phyloP scores from a whole-genome alignment of 148 eudicot species.

The Vaccinium vitisidaea region DNA sequence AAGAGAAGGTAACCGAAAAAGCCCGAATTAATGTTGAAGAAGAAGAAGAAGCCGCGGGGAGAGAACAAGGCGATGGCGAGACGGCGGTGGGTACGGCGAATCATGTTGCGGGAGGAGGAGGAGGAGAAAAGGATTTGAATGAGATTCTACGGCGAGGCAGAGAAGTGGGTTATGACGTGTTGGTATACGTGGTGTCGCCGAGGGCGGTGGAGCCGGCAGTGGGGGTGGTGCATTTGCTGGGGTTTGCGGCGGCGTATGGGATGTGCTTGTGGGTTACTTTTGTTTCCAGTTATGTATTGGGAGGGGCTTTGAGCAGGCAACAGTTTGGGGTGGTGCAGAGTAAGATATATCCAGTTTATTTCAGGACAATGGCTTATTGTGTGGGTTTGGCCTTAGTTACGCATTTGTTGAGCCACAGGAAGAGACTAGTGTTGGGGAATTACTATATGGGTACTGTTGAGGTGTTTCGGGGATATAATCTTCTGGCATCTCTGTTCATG shows the following conservation, averaged over 20 bases:
- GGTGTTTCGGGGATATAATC: constrained; percentile 47
- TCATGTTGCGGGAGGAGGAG: constrained; percentile 7
- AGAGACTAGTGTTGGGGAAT: not conserved
- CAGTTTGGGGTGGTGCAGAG: constrained; percentile 87
- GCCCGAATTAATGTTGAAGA: no score
- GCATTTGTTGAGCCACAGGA: constrained; percentile 39
- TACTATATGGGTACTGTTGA: constrained; percentile 14
- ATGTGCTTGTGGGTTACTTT: constrained; percentile 81
- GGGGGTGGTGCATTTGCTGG: constrained; percentile 50
- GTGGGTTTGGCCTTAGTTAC: constrained; percentile 58
- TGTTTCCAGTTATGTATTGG: constrained; percentile 64
- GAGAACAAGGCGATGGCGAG: not conserved
- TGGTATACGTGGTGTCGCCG: constrained; percentile 23
- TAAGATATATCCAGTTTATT: constrained; percentile 77
- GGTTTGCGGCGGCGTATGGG: constrained; percentile 66
- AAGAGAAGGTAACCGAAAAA: not conserved
- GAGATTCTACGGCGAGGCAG: constrained; percentile 32
- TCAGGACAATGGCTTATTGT: constrained; percentile 62
- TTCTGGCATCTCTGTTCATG: constrained; percentile 39
- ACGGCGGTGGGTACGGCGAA: not conserved
- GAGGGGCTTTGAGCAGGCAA: constrained; percentile 56
- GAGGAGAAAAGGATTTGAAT: constrained; percentile 31
- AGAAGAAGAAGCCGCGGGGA: no score
- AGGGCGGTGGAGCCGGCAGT: constrained; percentile 23
- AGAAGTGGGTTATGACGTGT: constrained; percentile 28